phyloP scores from a whole-genome alignment of 2,329 filamentous ascomycete species.

The Neonectria punicea region DNA sequence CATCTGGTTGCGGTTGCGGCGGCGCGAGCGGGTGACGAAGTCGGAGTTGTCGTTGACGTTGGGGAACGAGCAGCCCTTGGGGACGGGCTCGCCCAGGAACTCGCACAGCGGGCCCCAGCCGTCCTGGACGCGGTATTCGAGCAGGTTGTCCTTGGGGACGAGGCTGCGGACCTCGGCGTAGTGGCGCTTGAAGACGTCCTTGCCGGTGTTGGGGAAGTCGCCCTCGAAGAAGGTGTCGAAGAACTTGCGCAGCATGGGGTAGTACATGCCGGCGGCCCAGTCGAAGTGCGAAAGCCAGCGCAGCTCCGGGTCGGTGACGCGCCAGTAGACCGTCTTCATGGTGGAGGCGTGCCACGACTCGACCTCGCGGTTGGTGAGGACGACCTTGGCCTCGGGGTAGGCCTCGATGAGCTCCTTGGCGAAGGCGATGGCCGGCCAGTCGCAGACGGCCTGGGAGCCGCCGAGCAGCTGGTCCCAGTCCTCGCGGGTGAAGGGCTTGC shows the following conservation, averaged over 20 bases:
- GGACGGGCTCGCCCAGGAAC: slow-evolving; percentile 49
- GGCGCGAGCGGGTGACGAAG: slow-evolving; percentile 47
- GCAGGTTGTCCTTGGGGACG: slow-evolving; percentile 45
- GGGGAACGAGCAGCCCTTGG: slow-evolving; percentile 49
- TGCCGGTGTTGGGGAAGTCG: slow-evolving; percentile 73
- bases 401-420: slow-evolving; percentile 76
- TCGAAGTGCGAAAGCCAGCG: slow-evolving; percentile 53
- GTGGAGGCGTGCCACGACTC: slow-evolving; percentile 71
- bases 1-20: slow-evolving; percentile 49
- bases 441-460: slow-evolving; percentile 74
- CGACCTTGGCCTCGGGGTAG: slow-evolving; percentile 78
- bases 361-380: slow-evolving; percentile 74
- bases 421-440: slow-evolving; percentile 75
- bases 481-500: slow-evolving; percentile 65
- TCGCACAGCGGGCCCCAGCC: slow-evolving; percentile 53
- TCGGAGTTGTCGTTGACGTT: slow-evolving; percentile 50
- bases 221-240: slow-evolving; percentile 75
- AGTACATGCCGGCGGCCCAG: slow-evolving; percentile 75
- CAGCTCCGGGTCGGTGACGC: slow-evolving; percentile 70
- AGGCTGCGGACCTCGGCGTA: slow-evolving; percentile 48
- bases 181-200: slow-evolving; percentile 65
- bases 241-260: slow-evolving; percentile 76
- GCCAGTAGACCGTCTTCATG: slow-evolving; percentile 75
- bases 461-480: slow-evolving; percentile 77
- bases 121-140: slow-evolving; percentile 49